These are phyloP conservation scores for Conringia planisiliqua DNA, from an alignment of 345 rosid genomes.

Conservation along the genomic window DNA sequence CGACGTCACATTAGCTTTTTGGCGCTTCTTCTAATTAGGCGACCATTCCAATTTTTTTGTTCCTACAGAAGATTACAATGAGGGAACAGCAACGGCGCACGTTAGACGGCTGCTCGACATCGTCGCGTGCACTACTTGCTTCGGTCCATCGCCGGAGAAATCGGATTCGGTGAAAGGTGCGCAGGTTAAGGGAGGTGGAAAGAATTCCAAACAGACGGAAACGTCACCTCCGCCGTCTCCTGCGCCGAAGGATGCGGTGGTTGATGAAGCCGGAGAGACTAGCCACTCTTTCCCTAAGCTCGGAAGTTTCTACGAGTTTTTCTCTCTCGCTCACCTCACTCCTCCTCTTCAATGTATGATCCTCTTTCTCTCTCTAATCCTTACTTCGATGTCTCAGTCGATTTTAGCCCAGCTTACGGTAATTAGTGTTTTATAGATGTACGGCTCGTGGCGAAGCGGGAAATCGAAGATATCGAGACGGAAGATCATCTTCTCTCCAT, in stretches of 20 bases:
- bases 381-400: background rate
- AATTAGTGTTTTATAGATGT: constrained; percentile 45
- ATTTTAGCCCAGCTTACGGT: constrained; percentile 22
- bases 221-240: constrained; percentile 36
- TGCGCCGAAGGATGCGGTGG: constrained; percentile 40
- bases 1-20: background rate
- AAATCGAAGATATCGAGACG: constrained; percentile 48
- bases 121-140: constrained; percentile 79
- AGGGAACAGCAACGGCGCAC: constrained; percentile 79
- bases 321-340: constrained; percentile 86
- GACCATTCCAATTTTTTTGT: background rate
- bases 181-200: constrained; percentile 39
- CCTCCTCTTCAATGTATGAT: constrained; percentile 87
- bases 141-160: constrained; percentile 62
- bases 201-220: constrained; percentile 42
- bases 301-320: constrained; percentile 85
- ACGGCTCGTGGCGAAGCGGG: constrained; percentile 52
- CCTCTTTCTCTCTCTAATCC: background rate
- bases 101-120: constrained; percentile 87
- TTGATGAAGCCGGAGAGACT: constrained; percentile 69
- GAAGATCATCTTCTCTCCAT: constrained; percentile 88
- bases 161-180: constrained; percentile 47
- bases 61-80: constrained; percentile 72
- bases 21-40: background rate
- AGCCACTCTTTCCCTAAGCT: constrained; percentile 78